Percentiles rank a stretch among this genome's conserved stretches.
These are phyloP conservation scores for Cryphonectria japonica DNA, from an alignment of 2,329 filamentous ascomycete species.

Conservation along the genomic window DNA sequence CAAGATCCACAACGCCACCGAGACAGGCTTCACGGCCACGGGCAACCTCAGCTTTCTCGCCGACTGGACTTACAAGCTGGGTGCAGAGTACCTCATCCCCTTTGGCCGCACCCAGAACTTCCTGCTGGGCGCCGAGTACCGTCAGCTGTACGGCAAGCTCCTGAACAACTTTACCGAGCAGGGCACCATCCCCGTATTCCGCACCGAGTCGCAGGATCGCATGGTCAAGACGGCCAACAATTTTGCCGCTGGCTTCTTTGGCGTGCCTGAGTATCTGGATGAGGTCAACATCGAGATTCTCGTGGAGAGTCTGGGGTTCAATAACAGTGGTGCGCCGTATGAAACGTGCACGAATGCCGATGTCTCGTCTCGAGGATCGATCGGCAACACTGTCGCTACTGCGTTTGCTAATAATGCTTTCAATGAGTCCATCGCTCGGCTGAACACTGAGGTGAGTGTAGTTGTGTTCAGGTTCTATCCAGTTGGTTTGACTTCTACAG, in stretches of 20 bases:
- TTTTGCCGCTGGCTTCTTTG: constrained; percentile 41
- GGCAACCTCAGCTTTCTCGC: constrained; percentile 38
- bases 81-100: constrained; percentile 41
- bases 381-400: constrained; percentile 34
- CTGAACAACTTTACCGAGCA: constrained; percentile 48
- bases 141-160: constrained; percentile 47
- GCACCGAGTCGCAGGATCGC: constrained; percentile 39
- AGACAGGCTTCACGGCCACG: constrained; percentile 38
- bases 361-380: constrained; percentile 32
- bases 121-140: constrained; percentile 44
- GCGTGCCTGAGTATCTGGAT: constrained; percentile 39
- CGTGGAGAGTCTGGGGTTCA: constrained; percentile 37
- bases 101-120: constrained; percentile 47
- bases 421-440: constrained; percentile 36
- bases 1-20: constrained; percentile 40
- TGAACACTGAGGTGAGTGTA: constrained; percentile 35
- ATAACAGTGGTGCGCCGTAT: constrained; percentile 39
- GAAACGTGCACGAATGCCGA: constrained; percentile 36
- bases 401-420: constrained; percentile 36
- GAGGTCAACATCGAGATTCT: constrained; percentile 41
- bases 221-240: constrained; percentile 41
- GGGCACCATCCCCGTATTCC: constrained; percentile 44
- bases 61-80: constrained; percentile 42
- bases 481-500: neutral
- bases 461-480: neutral